Conservation (phyloP, 163 green algal genomes). For the Scenedesmus sp. region DNA sequence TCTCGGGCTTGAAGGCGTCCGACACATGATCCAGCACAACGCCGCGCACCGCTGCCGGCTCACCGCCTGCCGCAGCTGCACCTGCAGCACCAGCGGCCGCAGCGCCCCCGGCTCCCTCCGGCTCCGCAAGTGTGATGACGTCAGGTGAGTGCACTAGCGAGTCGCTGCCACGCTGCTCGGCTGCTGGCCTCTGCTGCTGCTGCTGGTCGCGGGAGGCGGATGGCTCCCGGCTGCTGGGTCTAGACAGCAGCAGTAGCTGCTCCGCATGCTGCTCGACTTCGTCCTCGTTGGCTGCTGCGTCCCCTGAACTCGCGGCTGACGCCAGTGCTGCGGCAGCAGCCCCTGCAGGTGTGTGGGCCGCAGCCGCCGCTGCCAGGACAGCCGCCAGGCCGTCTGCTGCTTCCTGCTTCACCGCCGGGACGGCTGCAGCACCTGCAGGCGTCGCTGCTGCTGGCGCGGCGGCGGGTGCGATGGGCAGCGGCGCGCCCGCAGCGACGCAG, state of each 20-base stretch:
- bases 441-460: not conserved
- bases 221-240: not conserved
- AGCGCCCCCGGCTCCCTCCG: not conserved
- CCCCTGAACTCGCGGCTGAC: not conserved
- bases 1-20: not conserved
- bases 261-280: not conserved
- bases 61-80: not conserved
- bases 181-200: slow-evolving; percentile 8
- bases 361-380: slow-evolving; percentile 7
- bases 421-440: not conserved
- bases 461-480: not conserved
- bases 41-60: not conserved
- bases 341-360: not conserved
- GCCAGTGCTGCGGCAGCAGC: not conserved
- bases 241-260: not conserved
- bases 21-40: not conserved
- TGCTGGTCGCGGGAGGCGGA: not conserved
- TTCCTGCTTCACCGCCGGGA: not conserved
- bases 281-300: not conserved
- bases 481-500: slow-evolving; percentile 9
- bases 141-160: not conserved
- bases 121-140: not conserved
- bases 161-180: not conserved
- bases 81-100: not conserved
- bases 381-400: not conserved